These are phyloP conservation scores for Mycocentrospora acerina DNA, from an alignment of 2,329 filamentous ascomycete genomes.

Conservation along the genomic window DNA sequence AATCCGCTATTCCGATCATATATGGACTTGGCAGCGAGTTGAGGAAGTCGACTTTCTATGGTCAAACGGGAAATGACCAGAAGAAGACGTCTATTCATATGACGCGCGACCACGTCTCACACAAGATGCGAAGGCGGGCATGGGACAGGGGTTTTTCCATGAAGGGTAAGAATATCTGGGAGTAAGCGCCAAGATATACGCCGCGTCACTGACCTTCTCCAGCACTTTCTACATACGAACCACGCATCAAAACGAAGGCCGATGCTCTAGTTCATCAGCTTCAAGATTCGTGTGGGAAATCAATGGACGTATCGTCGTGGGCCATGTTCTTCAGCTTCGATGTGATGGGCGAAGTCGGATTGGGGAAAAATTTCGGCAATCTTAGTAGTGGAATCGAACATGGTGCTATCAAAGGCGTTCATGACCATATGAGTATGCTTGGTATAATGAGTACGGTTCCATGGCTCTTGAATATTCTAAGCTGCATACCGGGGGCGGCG, in stretches of 20 bases:
- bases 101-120: slow-evolving; percentile 22
- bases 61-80: slow-evolving; percentile 21
- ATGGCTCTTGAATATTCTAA: slow-evolving; percentile 38
- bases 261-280: slow-evolving; percentile 23
- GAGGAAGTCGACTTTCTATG: slow-evolving; percentile 30
- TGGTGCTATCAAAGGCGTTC: slow-evolving; percentile 39
- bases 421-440: slow-evolving; percentile 38
- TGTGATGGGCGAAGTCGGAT: slow-evolving; percentile 33
- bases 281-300: slow-evolving; percentile 7
- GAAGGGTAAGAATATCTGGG: slow-evolving; percentile 18
- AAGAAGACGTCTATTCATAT: slow-evolving; percentile 23
- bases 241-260: slow-evolving; percentile 25
- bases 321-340: slow-evolving; percentile 32
- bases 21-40: slow-evolving; percentile 27
- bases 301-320: slow-evolving; percentile 28
- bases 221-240: slow-evolving; percentile 27
- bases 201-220: not conserved
- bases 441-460: slow-evolving; percentile 38
- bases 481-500: slow-evolving; percentile 32
- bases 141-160: slow-evolving; percentile 32
- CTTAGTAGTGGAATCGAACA: slow-evolving; percentile 25
- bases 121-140: slow-evolving; percentile 23
- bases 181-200: too few relatives aligned
- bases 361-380: slow-evolving; percentile 29
- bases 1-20: slow-evolving; percentile 20